Base-by-base conservation (phyloP, 352 stramenopile genomes). In the Phytopythium kandeliae region DNA sequence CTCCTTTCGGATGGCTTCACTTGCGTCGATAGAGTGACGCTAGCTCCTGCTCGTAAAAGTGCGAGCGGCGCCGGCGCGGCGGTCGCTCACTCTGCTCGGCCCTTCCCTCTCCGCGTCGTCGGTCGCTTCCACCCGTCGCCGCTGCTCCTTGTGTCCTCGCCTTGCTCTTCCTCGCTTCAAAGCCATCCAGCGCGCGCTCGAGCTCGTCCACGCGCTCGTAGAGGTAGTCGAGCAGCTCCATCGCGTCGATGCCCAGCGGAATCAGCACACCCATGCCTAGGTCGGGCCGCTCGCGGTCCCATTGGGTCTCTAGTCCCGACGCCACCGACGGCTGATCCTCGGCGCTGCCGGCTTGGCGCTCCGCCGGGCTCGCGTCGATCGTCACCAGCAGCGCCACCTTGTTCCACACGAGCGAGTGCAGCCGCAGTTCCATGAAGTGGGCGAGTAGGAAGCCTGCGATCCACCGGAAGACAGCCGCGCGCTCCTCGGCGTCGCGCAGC, bases 351-450 rank as follows among this genome's bases (percentile, higher is more conserved):
- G 44, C 12, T 57, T 52, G 15, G 50, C 38, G 16, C 17, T 3
- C 4, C 40, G 26, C 31, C 40, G 12, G 2, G n/a, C 17, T 11
- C 0, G 24, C 40, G 22, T 89, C 75, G 1, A 65, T 57, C 24
- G 74, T 86, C 22, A 91, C 51, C 12, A 91, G 62, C 17, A 93
- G 65, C 55, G 80, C 74, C 24, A 91, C 63, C 51, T 89, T 89
- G 65, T 93, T 93, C 83, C 79, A 93, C 52, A 93, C 78, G 28
- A 90, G 72, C 48, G 71, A 78, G 58, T 89, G 78, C 17, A 93
- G 60, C 42, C 77, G 70, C 37, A 93, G 55, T 42, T 91, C 79
- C 75, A 88, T 87, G 57, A 93, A 93, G 56, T 93, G 79, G 40
- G 83, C 60, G 4, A 93, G 68, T n/a, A 93, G 54, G 5, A 85